Conservation (phyloP, 306 rosid species). For the Quercus glauca region DNA sequence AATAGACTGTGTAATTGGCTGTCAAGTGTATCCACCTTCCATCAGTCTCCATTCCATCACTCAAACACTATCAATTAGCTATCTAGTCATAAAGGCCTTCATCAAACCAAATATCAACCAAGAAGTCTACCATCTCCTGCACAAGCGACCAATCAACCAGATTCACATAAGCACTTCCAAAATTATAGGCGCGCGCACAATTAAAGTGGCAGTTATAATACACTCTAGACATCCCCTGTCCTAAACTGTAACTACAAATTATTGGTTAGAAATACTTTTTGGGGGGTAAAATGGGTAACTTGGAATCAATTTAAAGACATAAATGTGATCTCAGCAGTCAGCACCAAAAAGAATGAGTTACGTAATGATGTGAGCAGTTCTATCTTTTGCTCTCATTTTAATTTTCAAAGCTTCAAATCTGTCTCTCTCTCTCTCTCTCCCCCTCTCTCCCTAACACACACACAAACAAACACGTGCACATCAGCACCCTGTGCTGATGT, state of each 20-base stretch:
- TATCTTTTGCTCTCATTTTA: background rate
- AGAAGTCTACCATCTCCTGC: slow-evolving; percentile 99
- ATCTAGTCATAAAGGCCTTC: slow-evolving; percentile 74
- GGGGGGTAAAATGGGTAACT: background rate
- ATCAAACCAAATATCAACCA: slow-evolving; percentile 89
- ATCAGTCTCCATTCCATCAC: background rate
- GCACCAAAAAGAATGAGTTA: background rate
- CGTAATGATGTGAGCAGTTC: background rate
- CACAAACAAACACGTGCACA: background rate
- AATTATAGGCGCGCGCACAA: background rate
- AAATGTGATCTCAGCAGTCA: background rate
- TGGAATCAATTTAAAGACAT: background rate
- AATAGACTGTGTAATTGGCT: background rate
- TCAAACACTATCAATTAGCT: background rate
- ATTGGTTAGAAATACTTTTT: background rate
- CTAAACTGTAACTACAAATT: background rate
- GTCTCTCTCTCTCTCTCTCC: background rate
- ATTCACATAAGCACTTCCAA: slow-evolving; percentile 18
- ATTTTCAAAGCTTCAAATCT: slow-evolving; percentile 7
- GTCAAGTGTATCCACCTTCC: background rate
- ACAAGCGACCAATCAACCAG: slow-evolving; percentile 20
- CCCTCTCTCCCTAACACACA: background rate
- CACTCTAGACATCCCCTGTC: background rate
- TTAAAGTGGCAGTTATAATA: background rate
- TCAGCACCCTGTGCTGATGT: background rate